Evolutionary conservation across 1,284 basidiomycete species (phyloP), one percentile per base, ranked within the genome.

Genomic region (Ceratobasidium sp.): DNA sequence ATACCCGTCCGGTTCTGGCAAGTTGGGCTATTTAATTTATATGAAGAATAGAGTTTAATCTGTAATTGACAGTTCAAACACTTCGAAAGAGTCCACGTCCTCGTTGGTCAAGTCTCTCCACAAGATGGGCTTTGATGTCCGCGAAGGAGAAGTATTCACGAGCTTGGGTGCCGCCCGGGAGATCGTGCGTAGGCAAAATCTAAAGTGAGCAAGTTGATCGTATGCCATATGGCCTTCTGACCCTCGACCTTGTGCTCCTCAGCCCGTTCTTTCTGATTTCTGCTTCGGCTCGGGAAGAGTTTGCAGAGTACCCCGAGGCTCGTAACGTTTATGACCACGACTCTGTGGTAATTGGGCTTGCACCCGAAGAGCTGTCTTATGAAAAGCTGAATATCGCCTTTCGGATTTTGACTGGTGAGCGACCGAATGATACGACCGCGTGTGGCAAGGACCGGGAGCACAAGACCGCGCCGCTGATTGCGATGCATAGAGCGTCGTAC

Each of bases 1-100:
- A 79, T 90, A 5, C 87, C 88, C 0, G 86, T 90, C 75, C 80
- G 89, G 16, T 85, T 91, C 75, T 91, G 90, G 80, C 89, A 82
- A 76, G 89, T 86, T 75, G 82, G 45, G 59, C 9, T 36, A 1
- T 65, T 59, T 71, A 36, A 21, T 46, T 59, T 34, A 2, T 34
- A 30, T 58, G n/a, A 23, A 28, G 43, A 41, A 9, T 26, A 32
- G 16, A 16, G 3, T n/a, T 45, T 72, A n/a, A 41, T 52, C 46
- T 34, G 16, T 18, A 18, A 62, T 52, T 48, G 58, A 69, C 28
- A 81, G 81, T 72, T 82, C 81, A 0, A 84, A 84, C 75, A 81
- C 81, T 6, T 81, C 81, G 3, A 82, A 82, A 61, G 88, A 91
- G 73, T 87, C 87, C 0, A 85, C 83, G 0, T 53, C 73, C 1